These are phyloP conservation scores for Triticum urartu DNA, from an alignment of 176 grass and related monocot species.

Conservation along the genomic window DNA sequence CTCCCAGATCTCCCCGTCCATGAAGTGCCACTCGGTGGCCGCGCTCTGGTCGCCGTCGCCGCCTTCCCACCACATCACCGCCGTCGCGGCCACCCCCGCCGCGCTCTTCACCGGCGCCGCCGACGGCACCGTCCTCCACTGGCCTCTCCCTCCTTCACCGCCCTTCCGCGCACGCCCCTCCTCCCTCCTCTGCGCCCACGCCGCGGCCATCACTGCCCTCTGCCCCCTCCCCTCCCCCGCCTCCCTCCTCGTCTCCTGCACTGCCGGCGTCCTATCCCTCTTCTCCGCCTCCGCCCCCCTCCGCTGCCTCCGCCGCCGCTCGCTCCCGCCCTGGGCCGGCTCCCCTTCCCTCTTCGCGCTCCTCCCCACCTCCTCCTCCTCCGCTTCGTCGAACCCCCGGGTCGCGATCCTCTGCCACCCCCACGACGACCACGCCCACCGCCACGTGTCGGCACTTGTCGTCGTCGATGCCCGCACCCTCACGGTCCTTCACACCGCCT, in stretches of 20 bases:
- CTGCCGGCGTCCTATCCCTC: slow-evolving; percentile 69
- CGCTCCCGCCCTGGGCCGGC: slow-evolving; percentile 77
- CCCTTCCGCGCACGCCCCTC: slow-evolving; percentile 43
- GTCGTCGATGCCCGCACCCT: slow-evolving; percentile 71
- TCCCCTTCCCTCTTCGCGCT: slow-evolving; percentile 52
- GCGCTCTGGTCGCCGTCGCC: slow-evolving; percentile 78
- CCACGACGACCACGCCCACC: slow-evolving; percentile 33
- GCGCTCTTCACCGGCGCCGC: slow-evolving; percentile 78
- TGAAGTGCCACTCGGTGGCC: slow-evolving; percentile 92
- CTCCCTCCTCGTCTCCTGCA: slow-evolving; percentile 59
- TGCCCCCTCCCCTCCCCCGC: slow-evolving; percentile 31
- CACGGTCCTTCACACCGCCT: slow-evolving; percentile 57
- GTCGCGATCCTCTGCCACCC: slow-evolving; percentile 66
- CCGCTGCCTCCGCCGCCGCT: slow-evolving; percentile 70
- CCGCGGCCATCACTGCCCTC: slow-evolving; percentile 50
- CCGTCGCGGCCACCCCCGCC: slow-evolving; percentile 27
- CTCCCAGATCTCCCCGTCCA: slow-evolving; percentile 28
- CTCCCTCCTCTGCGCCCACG: slow-evolving; percentile 81
- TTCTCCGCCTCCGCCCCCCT: slow-evolving; percentile 53
- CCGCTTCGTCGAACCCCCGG: slow-evolving; percentile 28
- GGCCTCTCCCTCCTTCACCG: slow-evolving; percentile 38
- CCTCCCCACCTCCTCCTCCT: slow-evolving; percentile 48
- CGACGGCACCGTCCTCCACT: slow-evolving; percentile 81
- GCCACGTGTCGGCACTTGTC: slow-evolving; percentile 49
- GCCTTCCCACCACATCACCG: slow-evolving; percentile 74